Conservation (phyloP, 2,329 filamentous ascomycete species). For the Penicillium paneum region DNA sequence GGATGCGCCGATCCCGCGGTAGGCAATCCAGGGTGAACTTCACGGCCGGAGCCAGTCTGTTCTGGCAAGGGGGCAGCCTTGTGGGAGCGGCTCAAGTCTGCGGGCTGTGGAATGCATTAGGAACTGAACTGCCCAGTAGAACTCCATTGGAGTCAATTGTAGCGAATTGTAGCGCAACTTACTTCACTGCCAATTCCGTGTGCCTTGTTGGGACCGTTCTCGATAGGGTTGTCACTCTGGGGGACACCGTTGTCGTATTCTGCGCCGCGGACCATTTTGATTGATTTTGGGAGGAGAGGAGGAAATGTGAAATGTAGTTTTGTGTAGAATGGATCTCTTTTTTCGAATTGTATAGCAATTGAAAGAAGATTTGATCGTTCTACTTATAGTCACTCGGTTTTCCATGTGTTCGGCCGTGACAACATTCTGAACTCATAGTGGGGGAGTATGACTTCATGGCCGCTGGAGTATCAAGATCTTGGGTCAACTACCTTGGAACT, state of each 20-base stretch:
- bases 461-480: conserved; percentile 3
- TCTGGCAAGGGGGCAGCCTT: conserved; percentile 38
- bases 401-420: conserved; percentile 17
- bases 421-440: conserved; percentile 36
- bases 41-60: conserved; percentile 27
- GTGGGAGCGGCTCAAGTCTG: conserved; percentile 30
- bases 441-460: conserved; percentile 30
- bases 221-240: conserved; percentile 41
- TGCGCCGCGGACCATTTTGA: conserved; percentile 42
- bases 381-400: not conserved
- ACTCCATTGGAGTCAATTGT: not conserved
- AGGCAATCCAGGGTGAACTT: conserved; percentile 26
- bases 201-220: conserved; percentile 31
- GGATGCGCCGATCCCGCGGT: conserved; percentile 21
- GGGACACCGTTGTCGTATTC: conserved; percentile 39
- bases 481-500: conserved; percentile 1
- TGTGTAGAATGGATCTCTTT: not conserved
- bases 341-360: not conserved
- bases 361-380: not conserved
- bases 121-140: not conserved
- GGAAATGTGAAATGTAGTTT: not conserved
- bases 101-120: conserved; percentile 21
- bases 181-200: conserved; percentile 37
- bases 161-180: conserved; percentile 8
- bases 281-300: not conserved